These are phyloP conservation scores for Malassezia arunalokei DNA, from an alignment of 1,284 basidiomycete genomes.

Conservation along the genomic window DNA sequence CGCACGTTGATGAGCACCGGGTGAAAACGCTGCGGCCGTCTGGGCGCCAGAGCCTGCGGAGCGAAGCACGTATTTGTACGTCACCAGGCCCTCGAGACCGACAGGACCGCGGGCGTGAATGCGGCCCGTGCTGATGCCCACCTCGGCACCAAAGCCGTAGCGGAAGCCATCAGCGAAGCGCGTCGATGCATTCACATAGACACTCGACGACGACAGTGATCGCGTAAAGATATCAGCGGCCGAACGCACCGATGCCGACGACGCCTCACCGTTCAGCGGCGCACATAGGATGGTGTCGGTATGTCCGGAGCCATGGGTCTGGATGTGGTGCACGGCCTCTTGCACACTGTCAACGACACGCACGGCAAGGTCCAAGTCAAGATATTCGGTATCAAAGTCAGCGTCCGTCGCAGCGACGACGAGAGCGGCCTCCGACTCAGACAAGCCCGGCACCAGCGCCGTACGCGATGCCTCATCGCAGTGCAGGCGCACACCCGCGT, in stretches of 20 bases:
- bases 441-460: background rate
- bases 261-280: slow-evolving; percentile 47
- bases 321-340: slow-evolving; percentile 76
- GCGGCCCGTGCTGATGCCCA: slow-evolving; percentile 89
- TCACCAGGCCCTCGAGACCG: slow-evolving; percentile 65
- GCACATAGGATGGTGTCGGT: slow-evolving; percentile 91
- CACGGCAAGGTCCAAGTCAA: slow-evolving; percentile 53
- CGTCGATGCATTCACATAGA: slow-evolving; percentile 86
- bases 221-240: slow-evolving; percentile 64
- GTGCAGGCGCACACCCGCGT: slow-evolving; percentile 60
- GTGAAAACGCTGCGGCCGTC: slow-evolving; percentile 15
- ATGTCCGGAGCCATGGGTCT: slow-evolving; percentile 82
- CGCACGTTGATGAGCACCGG: slow-evolving; percentile 6
- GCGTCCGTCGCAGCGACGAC: slow-evolving; percentile 44
- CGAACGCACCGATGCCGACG: slow-evolving; percentile 34
- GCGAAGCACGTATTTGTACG: slow-evolving; percentile 38
- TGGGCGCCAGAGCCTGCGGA: slow-evolving; percentile 15
- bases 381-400: slow-evolving; percentile 77
- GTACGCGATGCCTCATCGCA: slow-evolving; percentile 54
- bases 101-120: slow-evolving; percentile 96
- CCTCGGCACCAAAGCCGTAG: slow-evolving; percentile 94
- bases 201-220: slow-evolving; percentile 80
- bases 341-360: slow-evolving; percentile 59
- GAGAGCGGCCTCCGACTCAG: slow-evolving; percentile 44
- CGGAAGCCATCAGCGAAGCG: slow-evolving; percentile 94